Conservation (phyloP, 2,329 filamentous ascomycete genomes). For the Parastagonospora avenae region DNA sequence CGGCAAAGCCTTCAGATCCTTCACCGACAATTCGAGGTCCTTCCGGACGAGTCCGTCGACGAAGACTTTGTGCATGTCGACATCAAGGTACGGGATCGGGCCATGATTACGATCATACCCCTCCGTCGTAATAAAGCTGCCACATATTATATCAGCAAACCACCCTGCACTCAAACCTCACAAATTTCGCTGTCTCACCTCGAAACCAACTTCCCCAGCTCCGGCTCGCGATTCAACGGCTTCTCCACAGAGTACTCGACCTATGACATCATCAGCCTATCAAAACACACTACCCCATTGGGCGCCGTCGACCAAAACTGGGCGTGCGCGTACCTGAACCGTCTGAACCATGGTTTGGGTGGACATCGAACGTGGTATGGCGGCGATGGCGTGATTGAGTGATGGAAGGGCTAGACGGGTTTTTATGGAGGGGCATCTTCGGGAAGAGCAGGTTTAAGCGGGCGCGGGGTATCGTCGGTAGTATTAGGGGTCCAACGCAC, state of each 20-base stretch:
- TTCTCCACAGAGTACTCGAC: constrained; percentile 51
- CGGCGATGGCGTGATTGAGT: constrained; percentile 36
- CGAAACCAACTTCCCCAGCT: constrained; percentile 50
- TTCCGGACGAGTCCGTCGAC: constrained; percentile 57
- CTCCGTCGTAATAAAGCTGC: constrained; percentile 55
- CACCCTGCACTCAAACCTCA: background rate
- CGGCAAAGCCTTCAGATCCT: constrained; percentile 54
- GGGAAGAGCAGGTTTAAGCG: constrained; percentile 18
- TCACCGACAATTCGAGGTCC: constrained; percentile 52
- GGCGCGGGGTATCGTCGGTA: constrained; percentile 1
- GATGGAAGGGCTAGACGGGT: constrained; percentile 23
- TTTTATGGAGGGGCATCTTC: constrained; percentile 7
- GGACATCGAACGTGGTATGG: constrained; percentile 21
- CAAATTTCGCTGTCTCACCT: constrained; percentile 38
- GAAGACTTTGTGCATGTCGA: constrained; percentile 49
- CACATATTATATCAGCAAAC: background rate
- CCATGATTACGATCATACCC: constrained; percentile 65
- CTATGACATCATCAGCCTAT: constrained; percentile 29
- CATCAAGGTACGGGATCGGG: constrained; percentile 56
- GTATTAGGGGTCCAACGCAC: background rate
- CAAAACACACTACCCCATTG: constrained; percentile 21
- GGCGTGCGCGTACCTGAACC: constrained; percentile 29
- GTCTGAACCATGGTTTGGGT: constrained; percentile 32
- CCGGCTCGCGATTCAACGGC: constrained; percentile 57
- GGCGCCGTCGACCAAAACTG: constrained; percentile 12